These are phyloP conservation scores for Tilletia walkeri DNA, from an alignment of 1,284 basidiomycete species.

Conservation along the genomic window DNA sequence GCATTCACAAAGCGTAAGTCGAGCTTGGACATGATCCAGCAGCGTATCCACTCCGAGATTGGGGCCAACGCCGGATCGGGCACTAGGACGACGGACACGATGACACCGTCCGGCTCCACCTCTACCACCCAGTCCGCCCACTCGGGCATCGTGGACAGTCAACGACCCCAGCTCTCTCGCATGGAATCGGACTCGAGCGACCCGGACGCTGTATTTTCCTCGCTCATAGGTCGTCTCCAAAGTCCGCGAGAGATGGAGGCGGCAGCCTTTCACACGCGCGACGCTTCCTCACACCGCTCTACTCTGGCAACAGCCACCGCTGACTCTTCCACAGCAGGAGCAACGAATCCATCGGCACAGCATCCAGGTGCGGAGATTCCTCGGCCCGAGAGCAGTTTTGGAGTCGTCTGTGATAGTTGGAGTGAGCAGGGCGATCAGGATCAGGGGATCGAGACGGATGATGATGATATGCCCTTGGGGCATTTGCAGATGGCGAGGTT, in stretches of 20 bases:
- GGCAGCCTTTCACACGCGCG: background rate
- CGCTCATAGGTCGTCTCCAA: constrained; percentile 13
- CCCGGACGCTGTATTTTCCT: background rate
- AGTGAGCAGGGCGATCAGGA: constrained; percentile 27
- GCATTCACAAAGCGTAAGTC: constrained; percentile 5
- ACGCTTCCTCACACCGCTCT: background rate
- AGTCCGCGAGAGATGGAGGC: background rate
- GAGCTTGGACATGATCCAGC: background rate
- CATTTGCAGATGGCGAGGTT: constrained; percentile 24
- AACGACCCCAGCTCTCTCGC: background rate
- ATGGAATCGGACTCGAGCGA: background rate
- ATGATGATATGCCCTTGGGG: constrained; percentile 13
- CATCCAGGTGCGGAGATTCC: background rate
- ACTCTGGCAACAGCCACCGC: background rate
- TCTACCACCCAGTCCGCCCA: background rate
- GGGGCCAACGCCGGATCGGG: background rate
- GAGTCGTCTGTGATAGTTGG: constrained; percentile 24
- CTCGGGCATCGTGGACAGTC: background rate
- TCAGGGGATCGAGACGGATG: constrained; percentile 7
- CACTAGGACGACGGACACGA: background rate
- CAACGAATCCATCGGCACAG: too few species aligned
- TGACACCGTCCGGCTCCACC: background rate
- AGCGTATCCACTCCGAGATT: background rate
- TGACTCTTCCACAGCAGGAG: background rate
- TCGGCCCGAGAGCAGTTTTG: constrained; percentile 14